These are phyloP conservation scores for Penstemon barbatus DNA, from an alignment of 257 asterid genomes.

Conservation along the genomic window DNA sequence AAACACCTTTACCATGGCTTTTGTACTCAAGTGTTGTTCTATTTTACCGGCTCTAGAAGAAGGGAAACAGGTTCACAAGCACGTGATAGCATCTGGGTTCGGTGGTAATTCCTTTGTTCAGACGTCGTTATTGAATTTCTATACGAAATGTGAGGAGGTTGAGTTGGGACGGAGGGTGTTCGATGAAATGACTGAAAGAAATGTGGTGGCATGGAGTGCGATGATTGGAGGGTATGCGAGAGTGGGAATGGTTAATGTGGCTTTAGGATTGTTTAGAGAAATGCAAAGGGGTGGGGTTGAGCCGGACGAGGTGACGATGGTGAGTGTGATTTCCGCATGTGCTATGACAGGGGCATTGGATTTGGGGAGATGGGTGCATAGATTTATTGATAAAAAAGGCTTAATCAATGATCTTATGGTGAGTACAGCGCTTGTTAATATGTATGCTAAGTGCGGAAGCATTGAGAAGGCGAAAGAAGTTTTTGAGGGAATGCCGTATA, in stretches of 20 bases:
- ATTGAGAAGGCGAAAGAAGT: constrained; percentile 62
- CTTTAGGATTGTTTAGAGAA: constrained; percentile 57
- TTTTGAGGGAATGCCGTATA: constrained; percentile 57
- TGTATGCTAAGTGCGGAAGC: constrained; percentile 80
- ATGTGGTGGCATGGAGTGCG: constrained; percentile 74
- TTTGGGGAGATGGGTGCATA: constrained; percentile 70
- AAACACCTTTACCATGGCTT: constrained; percentile 67
- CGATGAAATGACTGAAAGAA: constrained; percentile 65
- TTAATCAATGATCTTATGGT: constrained; percentile 65
- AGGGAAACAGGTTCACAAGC: constrained; percentile 71
- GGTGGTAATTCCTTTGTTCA: constrained; percentile 46
- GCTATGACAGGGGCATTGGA: constrained; percentile 69
- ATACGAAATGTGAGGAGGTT: constrained; percentile 57
- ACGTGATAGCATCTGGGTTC: constrained; percentile 52
- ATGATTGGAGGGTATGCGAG: constrained; percentile 63
- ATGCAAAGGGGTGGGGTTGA: constrained; percentile 59
- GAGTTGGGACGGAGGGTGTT: constrained; percentile 61
- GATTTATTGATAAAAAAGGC: constrained; percentile 51
- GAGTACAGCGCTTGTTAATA: constrained; percentile 65
- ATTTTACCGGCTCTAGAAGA: constrained; percentile 45
- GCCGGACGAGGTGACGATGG: constrained; percentile 77
- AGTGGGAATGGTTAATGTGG: constrained; percentile 65
- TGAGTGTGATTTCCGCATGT: constrained; percentile 66
- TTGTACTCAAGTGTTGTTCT: constrained; percentile 65
- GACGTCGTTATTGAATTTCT: constrained; percentile 65